Evolutionary conservation across 495 filamentous ascomycete genomes (phyloP).

Genomic region (Penicillium flavigenum): DNA sequence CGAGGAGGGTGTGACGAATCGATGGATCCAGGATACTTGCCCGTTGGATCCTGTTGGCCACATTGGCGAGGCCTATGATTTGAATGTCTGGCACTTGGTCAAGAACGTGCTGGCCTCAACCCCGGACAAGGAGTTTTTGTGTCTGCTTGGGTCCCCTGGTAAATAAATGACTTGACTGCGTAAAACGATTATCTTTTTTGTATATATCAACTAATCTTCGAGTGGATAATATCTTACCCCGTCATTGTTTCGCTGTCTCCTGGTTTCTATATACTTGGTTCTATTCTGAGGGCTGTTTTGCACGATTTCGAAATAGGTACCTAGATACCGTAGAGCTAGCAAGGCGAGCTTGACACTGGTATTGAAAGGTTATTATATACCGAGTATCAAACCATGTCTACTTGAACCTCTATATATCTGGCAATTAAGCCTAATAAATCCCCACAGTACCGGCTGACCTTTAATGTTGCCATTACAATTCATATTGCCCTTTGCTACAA

Average conservation of each 20-base stretch:
- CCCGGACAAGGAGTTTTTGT: constrained; percentile 36
- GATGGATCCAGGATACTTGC: constrained; percentile 49
- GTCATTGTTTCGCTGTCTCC: not conserved
- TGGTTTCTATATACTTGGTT: not conserved
- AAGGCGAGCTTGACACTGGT: too few relatives aligned
- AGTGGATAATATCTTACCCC: not conserved
- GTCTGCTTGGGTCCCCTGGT: constrained; percentile 40
- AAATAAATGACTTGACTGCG: constrained; percentile 18
- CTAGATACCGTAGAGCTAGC: too few relatives aligned
- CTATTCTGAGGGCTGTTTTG: too few relatives aligned
- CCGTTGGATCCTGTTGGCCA: constrained; percentile 51
- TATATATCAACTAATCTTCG: constrained; percentile 13
- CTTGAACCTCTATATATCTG: too few relatives aligned
- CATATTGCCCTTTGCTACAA: too few relatives aligned
- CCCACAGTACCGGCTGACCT: too few relatives aligned
- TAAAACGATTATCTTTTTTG: not conserved
- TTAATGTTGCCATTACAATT: too few relatives aligned
- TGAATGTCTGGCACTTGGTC: constrained; percentile 55
- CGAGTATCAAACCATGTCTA: too few relatives aligned
- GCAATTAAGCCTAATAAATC: too few relatives aligned
- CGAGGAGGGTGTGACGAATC: constrained; percentile 47
- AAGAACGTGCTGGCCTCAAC: constrained; percentile 49
- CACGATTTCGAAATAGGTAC: too few relatives aligned
- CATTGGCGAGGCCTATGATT: constrained; percentile 53
- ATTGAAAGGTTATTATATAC: too few relatives aligned